Evolutionary conservation across 768 basidiomycete species (phyloP), one percentile per base, ranked within the genome.

Genomic region (Termitomyces titanicus): DNA sequence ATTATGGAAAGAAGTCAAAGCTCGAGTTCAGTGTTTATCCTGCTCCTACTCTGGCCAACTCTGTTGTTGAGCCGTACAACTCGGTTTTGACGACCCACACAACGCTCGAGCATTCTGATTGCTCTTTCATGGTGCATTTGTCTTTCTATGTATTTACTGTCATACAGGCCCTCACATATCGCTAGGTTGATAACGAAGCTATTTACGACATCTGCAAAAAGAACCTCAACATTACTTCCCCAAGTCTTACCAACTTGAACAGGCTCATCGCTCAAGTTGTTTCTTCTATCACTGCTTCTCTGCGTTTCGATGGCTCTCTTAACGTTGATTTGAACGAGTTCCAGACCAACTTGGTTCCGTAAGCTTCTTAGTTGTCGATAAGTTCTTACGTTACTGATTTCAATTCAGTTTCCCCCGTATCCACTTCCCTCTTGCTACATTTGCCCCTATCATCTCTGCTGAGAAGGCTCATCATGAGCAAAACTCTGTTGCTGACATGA

Each of bases 1-100:
- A 99, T 72, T 99, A 97, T 64, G 96, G 96, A 70, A 99, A 98
- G 77, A 99, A 98, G 77, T 94, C 92, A 53, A 98, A 98, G 80
- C 84, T 98, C 60, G 95, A 99, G 74, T 98, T 98, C 79, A 89
- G 92, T 62, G 93, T 97, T 40, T 97, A 96, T 74, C 95, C 95
- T 46, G 92, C 94, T 6, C 94, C 94, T 11, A 88, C 89, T 66
- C 81, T 95, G 70, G 88, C 92, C 29, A 94, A 86, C 74, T 96
- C 95, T 11, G 92, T 98, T 51, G 96, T 98, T 27, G 96, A 98
- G 76, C 96, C 96, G 1, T 98, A 98, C 80, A 98, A 98, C 82
- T 87, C 89, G 10, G 91, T 96, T 47, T 76, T 98, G 66, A 98
- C 96, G 44, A 98, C 96, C 37, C 96, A 98, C 78, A 97, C 95